Evolutionary conservation across 2,329 filamentous ascomycete genomes (phyloP), one percentile per base, ranked within the genome.

Genomic region (Trichophyton mentagrophytes): DNA sequence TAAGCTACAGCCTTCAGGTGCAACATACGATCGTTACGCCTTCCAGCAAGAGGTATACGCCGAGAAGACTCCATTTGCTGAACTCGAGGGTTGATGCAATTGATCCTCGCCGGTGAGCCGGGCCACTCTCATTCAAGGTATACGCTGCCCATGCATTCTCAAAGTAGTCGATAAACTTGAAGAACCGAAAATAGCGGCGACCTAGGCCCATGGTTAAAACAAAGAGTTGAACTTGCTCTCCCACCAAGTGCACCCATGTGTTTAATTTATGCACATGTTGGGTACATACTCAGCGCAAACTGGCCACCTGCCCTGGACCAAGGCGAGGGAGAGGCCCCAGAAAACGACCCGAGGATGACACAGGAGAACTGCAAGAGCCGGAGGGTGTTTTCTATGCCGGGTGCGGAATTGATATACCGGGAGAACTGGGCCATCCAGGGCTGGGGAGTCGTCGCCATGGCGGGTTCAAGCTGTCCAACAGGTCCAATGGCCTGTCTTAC

Each of bases 11-110:
- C 33, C 6, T 38, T 38, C 33, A 38, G 11, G 33, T 38, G 8
- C 8, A 33, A 74, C 86, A 78, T 63, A 84, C 76, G 56, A 88
- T 78, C 0, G 84, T 87, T 46, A 79, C 69, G 63, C 82, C 80
- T 73, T 90, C 87, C 62, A 88, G 75, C 22, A 87, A 73, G 60
- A 86, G 80, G 69, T 88, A 89, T 62, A 86, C 74, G 56, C 85
- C 86, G 58, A 85, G 78, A 66, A 83, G 83, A 5, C 80, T 80
- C 72, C 79, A 81, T 57, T 80, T 78, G 15, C 79, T 72, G 3
- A 85, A 74, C 42, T 84, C 81, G 2, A 88, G 73, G 73, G 71
- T 63, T 74, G 79, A 27, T 66, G 69, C 58, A 74, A 77, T 49
- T 3, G 65, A 64, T 58, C 59, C 63, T 65, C 57, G 25, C 62